Conservation (phyloP, 2,329 filamentous ascomycete genomes). For the Alternaria sp. region DNA sequence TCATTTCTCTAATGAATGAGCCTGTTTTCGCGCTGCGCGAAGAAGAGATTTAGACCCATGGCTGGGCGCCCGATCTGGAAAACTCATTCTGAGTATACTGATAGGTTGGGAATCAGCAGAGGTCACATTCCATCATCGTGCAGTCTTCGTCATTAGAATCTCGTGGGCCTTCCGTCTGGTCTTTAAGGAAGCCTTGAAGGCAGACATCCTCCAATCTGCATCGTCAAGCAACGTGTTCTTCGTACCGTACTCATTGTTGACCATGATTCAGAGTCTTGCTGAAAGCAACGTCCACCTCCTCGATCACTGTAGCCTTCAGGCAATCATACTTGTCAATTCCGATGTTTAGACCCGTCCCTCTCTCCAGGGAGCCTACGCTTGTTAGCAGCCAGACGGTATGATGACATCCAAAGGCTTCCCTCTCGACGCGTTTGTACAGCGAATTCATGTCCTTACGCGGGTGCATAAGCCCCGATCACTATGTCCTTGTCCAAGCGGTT, state of each 20-base stretch:
- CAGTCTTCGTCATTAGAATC: background rate
- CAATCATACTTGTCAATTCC: background rate
- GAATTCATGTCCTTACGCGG: background rate
- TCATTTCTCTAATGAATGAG: conserved; percentile 54
- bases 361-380: background rate
- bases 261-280: background rate
- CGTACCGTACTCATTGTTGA: background rate
- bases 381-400: too few species aligned
- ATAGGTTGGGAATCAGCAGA: conserved; percentile 76
- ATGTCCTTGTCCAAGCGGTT: background rate
- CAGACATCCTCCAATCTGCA: background rate
- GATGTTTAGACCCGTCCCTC: background rate
- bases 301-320: background rate
- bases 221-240: background rate
- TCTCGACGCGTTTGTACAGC: background rate
- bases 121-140: conserved; percentile 60
- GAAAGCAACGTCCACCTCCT: background rate
- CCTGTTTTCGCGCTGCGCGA: conserved; percentile 74
- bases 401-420: background rate
- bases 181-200: background rate
- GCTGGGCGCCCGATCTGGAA: conserved; percentile 76
- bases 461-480: background rate
- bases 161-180: background rate
- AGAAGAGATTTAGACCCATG: conserved; percentile 67
- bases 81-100: conserved; percentile 67